These are phyloP conservation scores for Pseudogymnoascus sp. DNA, from an alignment of 2,329 filamentous ascomycete genomes.

Conservation along the genomic window DNA sequence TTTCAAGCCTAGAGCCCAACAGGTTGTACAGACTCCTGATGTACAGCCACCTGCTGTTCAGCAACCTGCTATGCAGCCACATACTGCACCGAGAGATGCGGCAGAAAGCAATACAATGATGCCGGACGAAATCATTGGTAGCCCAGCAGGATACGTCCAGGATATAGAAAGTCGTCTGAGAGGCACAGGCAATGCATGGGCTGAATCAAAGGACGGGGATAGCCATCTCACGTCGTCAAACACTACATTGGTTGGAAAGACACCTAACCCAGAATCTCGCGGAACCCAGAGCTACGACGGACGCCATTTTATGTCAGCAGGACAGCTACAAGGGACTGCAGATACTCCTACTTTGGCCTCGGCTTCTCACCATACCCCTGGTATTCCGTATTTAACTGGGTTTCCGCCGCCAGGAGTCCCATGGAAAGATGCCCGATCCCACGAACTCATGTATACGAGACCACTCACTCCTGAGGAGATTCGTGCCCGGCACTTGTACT, in stretches of 20 bases:
- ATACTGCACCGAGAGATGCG: neutral
- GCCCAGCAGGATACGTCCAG: neutral
- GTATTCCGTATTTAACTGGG: conserved; percentile 9
- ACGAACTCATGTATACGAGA: conserved; percentile 47
- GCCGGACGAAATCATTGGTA: neutral
- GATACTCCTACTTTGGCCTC: neutral
- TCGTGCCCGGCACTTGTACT: conserved; percentile 51
- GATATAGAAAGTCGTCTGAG: conserved; percentile 4
- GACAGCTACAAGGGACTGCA: neutral
- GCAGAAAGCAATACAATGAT: neutral
- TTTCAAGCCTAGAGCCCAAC: conserved; percentile 23
- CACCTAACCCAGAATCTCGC: neutral
- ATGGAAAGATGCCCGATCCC: conserved; percentile 33
- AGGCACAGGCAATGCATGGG: neutral
- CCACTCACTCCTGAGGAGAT: conserved; percentile 51
- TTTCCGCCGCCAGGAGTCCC: conserved; percentile 4
- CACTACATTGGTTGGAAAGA: neutral
- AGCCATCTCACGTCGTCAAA: neutral
- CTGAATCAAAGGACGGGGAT: neutral
- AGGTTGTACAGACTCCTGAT: neutral
- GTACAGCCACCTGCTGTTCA: neutral
- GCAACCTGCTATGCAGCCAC: neutral
- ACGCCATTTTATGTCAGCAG: neutral
- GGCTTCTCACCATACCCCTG: neutral
- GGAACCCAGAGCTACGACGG: neutral